phyloP scores from a whole-genome alignment of 75 land plant genomes.

The Sequoia sempervirens region DNA sequence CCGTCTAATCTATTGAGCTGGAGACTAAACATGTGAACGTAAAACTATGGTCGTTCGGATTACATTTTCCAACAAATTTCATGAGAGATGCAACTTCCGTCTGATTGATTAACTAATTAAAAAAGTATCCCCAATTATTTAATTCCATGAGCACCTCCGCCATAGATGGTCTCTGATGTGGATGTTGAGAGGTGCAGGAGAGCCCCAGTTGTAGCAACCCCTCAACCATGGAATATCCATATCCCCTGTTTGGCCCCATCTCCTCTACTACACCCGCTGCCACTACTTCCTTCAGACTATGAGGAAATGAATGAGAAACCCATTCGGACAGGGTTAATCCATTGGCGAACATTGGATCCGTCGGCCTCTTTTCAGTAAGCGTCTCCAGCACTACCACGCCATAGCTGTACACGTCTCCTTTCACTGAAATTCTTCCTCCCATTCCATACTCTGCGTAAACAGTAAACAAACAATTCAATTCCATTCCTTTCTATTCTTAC shows the following conservation, averaged over 20 bases:
- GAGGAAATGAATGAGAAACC: background rate
- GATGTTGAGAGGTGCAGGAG: background rate
- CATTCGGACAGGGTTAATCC: background rate
- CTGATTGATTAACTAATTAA: no score
- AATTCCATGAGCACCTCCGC: background rate
- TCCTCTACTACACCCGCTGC: background rate
- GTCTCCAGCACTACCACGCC: conserved; percentile 18
- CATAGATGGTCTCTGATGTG: background rate
- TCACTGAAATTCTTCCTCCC: background rate
- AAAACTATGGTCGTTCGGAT: no score
- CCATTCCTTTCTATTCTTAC: background rate
- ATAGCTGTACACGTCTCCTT: conserved; percentile 29
- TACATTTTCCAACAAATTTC: no score
- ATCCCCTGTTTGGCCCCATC: background rate
- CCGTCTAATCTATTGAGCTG: no score
- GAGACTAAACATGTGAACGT: no score
- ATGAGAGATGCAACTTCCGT: no score
- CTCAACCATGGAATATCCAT: background rate
- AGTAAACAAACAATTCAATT: background rate
- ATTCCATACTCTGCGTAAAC: conserved; percentile 16
- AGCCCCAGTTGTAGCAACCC: background rate
- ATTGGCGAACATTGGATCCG: background rate
- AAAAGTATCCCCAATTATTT: no score
- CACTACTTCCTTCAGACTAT: background rate
- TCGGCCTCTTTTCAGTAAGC: conserved; percentile 12